Conservation (phyloP, 2,329 filamentous ascomycete genomes). For the Achaetomium macrosporum region DNA sequence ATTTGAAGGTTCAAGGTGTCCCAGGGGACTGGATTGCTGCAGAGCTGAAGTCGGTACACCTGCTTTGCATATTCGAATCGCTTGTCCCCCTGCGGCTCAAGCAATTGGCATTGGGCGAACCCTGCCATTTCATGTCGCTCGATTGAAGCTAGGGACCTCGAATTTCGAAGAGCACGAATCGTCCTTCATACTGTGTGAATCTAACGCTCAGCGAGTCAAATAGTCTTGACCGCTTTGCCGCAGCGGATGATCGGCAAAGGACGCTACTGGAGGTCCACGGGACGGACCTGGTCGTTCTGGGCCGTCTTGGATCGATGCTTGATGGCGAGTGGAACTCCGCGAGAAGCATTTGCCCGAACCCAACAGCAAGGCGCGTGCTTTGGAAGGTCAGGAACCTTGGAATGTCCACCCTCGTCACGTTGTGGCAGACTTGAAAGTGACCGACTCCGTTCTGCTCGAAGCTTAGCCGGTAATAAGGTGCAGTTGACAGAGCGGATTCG, state of each 20-base stretch:
- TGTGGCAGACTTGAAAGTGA: too few species aligned
- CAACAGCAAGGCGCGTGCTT: too few species aligned
- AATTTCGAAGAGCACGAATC: too few species aligned
- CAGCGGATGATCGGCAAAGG: neutral
- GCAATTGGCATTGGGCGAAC: neutral
- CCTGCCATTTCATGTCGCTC: neutral
- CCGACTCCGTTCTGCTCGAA: too few species aligned
- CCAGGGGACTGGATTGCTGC: neutral
- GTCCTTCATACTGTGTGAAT: too few species aligned
- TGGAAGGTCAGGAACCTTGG: too few species aligned
- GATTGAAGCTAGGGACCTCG: too few species aligned
- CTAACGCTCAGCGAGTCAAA: too few species aligned
- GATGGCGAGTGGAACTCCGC: slow-evolving; percentile 1
- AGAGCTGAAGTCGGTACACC: neutral
- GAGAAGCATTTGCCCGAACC: too few species aligned
- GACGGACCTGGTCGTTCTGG: neutral
- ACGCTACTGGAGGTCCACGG: neutral
- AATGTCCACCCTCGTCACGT: too few species aligned
- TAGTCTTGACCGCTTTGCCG: neutral
- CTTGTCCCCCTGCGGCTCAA: neutral
- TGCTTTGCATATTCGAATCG: neutral
- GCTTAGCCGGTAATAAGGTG: neutral
- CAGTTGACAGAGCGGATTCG: neutral
- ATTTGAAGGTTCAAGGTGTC: too few species aligned
- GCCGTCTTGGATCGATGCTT: neutral